Evolutionary conservation across 495 filamentous ascomycete genomes (phyloP).

Genomic region (Bacidia rubella): DNA sequence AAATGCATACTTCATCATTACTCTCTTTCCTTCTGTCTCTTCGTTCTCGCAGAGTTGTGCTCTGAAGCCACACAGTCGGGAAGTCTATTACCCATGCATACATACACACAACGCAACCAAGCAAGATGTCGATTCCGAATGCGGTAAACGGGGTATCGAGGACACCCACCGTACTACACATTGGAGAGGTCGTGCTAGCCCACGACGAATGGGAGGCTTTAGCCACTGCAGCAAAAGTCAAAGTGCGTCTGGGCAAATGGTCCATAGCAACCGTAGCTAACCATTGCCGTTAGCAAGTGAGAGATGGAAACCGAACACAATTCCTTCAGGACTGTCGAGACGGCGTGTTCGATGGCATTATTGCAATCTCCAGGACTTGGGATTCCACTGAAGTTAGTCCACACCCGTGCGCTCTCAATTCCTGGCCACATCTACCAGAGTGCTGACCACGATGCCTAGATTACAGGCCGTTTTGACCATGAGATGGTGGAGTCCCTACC

Average conservation of each 20-base stretch:
- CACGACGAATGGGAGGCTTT: conserved; percentile 44
- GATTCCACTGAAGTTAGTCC: conserved; percentile 38
- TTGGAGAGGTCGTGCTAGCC: conserved; percentile 41
- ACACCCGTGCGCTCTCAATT: neutral
- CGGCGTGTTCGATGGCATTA: conserved; percentile 43
- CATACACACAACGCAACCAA: conserved; percentile 4
- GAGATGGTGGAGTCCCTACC: conserved; percentile 50
- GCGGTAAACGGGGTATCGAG: neutral
- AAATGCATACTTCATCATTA: too few relatives aligned
- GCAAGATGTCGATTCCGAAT: conserved; percentile 6
- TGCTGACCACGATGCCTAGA: conserved; percentile 23
- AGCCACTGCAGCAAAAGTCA: conserved; percentile 36
- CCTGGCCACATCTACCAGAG: neutral
- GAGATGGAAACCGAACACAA: conserved; percentile 34
- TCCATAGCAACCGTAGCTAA: neutral
- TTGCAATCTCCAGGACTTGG: conserved; percentile 46
- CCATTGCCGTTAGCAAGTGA: conserved; percentile 36
- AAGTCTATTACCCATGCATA: conserved; percentile 5
- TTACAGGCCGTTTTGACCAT: conserved; percentile 45
- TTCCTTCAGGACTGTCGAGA: conserved; percentile 39
- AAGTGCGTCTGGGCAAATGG: conserved; percentile 25
- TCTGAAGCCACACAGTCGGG: too few relatives aligned
- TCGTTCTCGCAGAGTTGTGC: too few relatives aligned
- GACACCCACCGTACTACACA: conserved; percentile 36
- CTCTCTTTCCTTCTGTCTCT: too few relatives aligned